Conservation (phyloP, 495 filamentous ascomycete genomes). For the Xylaria longipes region DNA sequence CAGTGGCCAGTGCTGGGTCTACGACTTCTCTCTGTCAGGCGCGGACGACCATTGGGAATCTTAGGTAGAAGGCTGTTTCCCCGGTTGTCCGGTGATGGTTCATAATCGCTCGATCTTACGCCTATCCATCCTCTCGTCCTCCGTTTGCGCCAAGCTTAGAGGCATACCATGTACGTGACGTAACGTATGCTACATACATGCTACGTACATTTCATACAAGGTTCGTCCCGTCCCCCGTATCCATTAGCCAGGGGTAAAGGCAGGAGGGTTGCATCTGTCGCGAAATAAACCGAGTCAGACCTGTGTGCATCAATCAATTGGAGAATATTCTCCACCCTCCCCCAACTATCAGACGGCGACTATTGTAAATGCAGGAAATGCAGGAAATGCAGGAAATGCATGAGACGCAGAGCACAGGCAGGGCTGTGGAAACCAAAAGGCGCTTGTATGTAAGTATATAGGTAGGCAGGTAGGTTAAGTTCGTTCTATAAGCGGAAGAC, state of each 20-base stretch:
- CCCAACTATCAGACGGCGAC: background rate
- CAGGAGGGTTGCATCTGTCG: slow-evolving; percentile 13
- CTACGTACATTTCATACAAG: background rate
- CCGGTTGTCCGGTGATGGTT: background rate
- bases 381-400: background rate
- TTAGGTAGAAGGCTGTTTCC: background rate
- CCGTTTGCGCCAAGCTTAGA: background rate
- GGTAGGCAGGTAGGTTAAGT: too few species aligned
- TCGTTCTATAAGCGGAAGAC: background rate
- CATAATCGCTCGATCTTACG: background rate
- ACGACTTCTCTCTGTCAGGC: background rate
- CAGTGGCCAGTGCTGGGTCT: background rate
- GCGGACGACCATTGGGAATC: background rate
- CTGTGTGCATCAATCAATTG: background rate
- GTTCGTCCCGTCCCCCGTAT: slow-evolving; percentile 11
- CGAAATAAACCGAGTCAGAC: slow-evolving; percentile 10
- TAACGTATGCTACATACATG: slow-evolving; percentile 10
- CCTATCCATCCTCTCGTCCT: background rate
- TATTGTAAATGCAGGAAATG: background rate
- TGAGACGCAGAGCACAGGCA: background rate
- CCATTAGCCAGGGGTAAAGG: slow-evolving; percentile 11
- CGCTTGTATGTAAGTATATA: background rate
- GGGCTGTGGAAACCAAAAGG: background rate
- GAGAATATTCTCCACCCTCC: background rate
- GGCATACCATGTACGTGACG: background rate